Percentiles rank a stretch among this genome's conserved stretches.
Evolutionary conservation across 73 alveolate species (phyloP).

Genomic region (Paramecium pentaurelia): DNA sequence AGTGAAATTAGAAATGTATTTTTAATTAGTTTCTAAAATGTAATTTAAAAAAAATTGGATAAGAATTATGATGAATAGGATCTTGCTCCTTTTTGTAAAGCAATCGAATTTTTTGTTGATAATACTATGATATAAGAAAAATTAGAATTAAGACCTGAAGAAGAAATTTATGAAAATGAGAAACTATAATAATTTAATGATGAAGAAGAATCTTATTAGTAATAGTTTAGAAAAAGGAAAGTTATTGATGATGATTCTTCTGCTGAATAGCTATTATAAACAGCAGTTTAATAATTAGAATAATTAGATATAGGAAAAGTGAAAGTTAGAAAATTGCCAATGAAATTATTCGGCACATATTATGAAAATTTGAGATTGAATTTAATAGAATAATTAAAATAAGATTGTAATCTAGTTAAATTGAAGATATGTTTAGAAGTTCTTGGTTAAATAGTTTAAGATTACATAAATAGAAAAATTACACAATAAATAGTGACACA

Average conservation of each 20-base stretch:
- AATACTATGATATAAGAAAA: not conserved
- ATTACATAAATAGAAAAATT: not conserved
- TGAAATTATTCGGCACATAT: slow-evolving; percentile 11
- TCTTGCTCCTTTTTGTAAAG: not conserved
- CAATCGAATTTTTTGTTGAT: not conserved
- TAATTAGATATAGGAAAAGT: not conserved
- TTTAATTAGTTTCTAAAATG: not conserved
- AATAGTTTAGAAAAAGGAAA: not conserved
- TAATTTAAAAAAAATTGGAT: not conserved
- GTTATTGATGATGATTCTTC: slow-evolving; percentile 2
- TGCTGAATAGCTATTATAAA: not conserved
- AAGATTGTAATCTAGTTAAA: not conserved
- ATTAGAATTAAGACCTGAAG: slow-evolving; percentile 15
- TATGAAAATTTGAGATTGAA: not conserved
- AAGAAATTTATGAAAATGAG: not conserved
- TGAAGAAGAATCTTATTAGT: not conserved
- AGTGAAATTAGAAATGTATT: not conserved
- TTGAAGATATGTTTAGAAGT: not conserved
- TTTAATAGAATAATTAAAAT: not conserved
- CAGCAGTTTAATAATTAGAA: not conserved
- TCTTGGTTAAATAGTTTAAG: not conserved
- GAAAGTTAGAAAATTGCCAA: not conserved
- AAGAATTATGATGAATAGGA: not conserved
- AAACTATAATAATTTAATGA: not conserved
- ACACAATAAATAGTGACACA: not conserved